Evolutionary conservation across 2,329 filamentous ascomycete species (phyloP).

Genomic region (Apiospora pterosperma): DNA sequence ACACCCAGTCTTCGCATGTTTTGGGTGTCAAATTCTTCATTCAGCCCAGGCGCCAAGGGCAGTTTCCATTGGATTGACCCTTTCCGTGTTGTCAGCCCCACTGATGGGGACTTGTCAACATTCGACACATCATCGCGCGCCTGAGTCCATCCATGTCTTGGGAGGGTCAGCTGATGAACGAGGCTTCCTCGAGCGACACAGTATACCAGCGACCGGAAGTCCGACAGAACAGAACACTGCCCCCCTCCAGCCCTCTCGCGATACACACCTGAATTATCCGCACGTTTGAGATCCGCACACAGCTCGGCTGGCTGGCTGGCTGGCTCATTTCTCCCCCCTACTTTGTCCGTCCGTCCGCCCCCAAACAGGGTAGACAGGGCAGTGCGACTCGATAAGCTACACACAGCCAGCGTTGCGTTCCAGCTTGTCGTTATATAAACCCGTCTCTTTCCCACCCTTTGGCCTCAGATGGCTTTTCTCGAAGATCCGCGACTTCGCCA

Average conservation of each 20-base stretch:
- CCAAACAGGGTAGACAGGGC: conserved; percentile 1
- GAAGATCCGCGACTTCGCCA: conserved; percentile 88
- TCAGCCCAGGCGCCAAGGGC: neutral
- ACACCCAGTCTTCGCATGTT: neutral
- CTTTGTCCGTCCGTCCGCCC: neutral
- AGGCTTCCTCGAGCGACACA: neutral
- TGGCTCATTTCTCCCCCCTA: neutral
- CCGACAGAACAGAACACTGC: neutral
- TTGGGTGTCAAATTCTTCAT: neutral
- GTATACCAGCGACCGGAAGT: neutral
- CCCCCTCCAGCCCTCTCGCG: neutral
- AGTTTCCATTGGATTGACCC: neutral
- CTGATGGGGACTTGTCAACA: neutral
- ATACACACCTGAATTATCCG: neutral
- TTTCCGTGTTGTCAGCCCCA: neutral
- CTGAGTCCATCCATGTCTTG: neutral
- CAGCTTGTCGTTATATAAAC: neutral
- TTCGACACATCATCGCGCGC: neutral
- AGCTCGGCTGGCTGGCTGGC: neutral
- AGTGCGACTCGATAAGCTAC: neutral
- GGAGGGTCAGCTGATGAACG: neutral
- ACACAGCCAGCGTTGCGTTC: neutral
- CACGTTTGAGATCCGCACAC: neutral
- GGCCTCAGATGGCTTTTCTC: conserved; percentile 52
- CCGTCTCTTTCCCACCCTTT: neutral